Conservation (phyloP, 2,329 filamentous ascomycete species). For the Beauveria caledonica region DNA sequence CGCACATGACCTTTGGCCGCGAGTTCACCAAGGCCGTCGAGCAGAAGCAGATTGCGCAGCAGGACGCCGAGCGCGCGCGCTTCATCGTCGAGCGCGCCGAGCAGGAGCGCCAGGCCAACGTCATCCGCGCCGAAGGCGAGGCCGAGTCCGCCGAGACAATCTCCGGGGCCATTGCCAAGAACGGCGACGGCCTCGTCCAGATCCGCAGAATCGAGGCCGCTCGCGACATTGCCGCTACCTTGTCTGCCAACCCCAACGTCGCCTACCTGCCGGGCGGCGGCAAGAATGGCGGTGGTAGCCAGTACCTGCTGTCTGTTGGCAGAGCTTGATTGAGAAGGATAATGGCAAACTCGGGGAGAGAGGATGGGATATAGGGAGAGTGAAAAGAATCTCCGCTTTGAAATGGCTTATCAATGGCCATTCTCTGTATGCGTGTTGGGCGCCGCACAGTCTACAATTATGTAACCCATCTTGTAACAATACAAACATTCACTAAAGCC, state of each 20-base stretch:
- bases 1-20: slow-evolving; percentile 99
- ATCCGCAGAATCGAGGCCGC: slow-evolving; percentile 97
- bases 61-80: slow-evolving; percentile 91
- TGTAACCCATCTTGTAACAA: slow-evolving; percentile 16
- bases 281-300: slow-evolving; percentile 48
- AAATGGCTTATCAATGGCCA: not conserved
- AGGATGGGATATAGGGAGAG: slow-evolving; percentile 14
- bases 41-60: slow-evolving; percentile 99
- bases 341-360: no score
- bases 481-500: slow-evolving; percentile 5
- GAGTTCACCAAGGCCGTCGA: slow-evolving; percentile 98
- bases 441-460: slow-evolving; percentile 19
- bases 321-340: slow-evolving; percentile 21
- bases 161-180: slow-evolving; percentile 84
- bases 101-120: slow-evolving; percentile 97
- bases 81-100: slow-evolving; percentile 99
- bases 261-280: slow-evolving; percentile 84
- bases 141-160: slow-evolving; percentile 96
- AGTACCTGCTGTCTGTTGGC: slow-evolving; percentile 46
- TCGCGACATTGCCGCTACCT: slow-evolving; percentile 86
- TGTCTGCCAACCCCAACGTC: slow-evolving; percentile 88
- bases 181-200: slow-evolving; percentile 86
- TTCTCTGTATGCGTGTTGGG: slow-evolving; percentile 15
- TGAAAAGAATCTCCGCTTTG: slow-evolving; percentile 26
- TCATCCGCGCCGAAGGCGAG: slow-evolving; percentile 96